phyloP scores from a whole-genome alignment of 345 rosid genomes.

The Brassica cretica region DNA sequence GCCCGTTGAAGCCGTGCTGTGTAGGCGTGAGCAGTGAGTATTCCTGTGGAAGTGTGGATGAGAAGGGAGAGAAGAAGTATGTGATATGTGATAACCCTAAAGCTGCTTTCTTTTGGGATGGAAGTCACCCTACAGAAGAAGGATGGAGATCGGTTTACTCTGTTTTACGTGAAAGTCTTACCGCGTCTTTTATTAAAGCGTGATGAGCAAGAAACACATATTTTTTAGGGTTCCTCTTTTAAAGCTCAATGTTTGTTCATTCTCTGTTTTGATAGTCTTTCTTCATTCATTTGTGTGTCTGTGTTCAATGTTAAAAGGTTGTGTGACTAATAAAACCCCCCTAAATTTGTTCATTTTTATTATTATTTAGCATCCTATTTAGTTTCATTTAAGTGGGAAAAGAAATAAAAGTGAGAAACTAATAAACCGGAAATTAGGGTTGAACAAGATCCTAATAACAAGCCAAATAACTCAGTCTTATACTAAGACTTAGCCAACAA shows the following conservation, averaged over 20 bases:
- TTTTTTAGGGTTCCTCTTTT: conserved; percentile 20
- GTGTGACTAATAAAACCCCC: conserved; percentile 27
- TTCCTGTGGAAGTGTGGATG: conserved; percentile 53
- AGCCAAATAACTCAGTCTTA: conserved; percentile 26
- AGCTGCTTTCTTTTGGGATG: conserved; percentile 63
- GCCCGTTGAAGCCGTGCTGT: conserved; percentile 65
- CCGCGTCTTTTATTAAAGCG: conserved; percentile 32
- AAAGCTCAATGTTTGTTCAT: background rate
- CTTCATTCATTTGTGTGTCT: conserved; percentile 35
- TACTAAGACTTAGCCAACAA: conserved; percentile 14
- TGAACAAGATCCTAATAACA: conserved; percentile 34
- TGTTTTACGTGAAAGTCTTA: conserved; percentile 42
- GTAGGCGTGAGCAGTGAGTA: conserved; percentile 36
- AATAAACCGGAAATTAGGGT: conserved; percentile 1
- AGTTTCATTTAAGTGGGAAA: background rate
- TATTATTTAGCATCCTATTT: background rate
- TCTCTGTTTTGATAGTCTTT: conserved; percentile 7
- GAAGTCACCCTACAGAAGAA: conserved; percentile 52
- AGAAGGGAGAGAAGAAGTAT: conserved; percentile 48
- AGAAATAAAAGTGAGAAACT: background rate
- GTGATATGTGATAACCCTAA: conserved; percentile 48
- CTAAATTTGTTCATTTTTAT: conserved; percentile 10
- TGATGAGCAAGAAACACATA: background rate
- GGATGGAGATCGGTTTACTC: conserved; percentile 58
- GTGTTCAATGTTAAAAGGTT: conserved; percentile 1